Conservation (phyloP, 2,329 filamentous ascomycete genomes). For the Aureobasidium pullulans region DNA sequence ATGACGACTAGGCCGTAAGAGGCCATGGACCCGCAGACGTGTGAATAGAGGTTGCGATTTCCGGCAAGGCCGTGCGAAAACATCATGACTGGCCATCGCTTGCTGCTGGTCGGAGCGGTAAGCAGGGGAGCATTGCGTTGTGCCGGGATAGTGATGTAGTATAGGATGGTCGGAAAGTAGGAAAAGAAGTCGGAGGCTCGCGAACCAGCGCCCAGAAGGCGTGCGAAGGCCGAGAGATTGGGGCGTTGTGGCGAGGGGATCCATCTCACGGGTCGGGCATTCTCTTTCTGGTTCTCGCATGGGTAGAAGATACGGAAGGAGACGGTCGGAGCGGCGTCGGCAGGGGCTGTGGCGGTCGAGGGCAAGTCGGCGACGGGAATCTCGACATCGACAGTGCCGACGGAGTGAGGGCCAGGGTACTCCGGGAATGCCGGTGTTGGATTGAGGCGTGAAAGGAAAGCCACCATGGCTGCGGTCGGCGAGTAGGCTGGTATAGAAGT, state of each 20-base stretch:
- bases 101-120: constrained; percentile 36
- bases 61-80: constrained; percentile 84
- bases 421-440: constrained; percentile 65
- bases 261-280: constrained; percentile 56
- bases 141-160: constrained; percentile 66
- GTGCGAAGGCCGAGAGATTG: constrained; percentile 66
- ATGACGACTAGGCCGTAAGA: constrained; percentile 75
- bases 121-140: constrained; percentile 63
- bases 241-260: constrained; percentile 68
- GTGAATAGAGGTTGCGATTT: constrained; percentile 76
- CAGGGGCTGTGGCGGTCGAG: constrained; percentile 49
- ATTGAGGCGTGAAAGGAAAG: constrained; percentile 43
- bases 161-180: constrained; percentile 44
- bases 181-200: constrained; percentile 35
- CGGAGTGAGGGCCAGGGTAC: constrained; percentile 70
- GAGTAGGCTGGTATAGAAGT: neutral
- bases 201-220: constrained; percentile 62
- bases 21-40: constrained; percentile 68
- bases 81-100: constrained; percentile 71
- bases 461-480: constrained; percentile 28
- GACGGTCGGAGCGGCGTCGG: constrained; percentile 57
- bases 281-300: constrained; percentile 34
- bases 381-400: constrained; percentile 74
- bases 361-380: constrained; percentile 54
- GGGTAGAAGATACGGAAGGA: constrained; percentile 82